Conservation (phyloP, 208 protist species). For the Trypanosoma caninum region DNA sequence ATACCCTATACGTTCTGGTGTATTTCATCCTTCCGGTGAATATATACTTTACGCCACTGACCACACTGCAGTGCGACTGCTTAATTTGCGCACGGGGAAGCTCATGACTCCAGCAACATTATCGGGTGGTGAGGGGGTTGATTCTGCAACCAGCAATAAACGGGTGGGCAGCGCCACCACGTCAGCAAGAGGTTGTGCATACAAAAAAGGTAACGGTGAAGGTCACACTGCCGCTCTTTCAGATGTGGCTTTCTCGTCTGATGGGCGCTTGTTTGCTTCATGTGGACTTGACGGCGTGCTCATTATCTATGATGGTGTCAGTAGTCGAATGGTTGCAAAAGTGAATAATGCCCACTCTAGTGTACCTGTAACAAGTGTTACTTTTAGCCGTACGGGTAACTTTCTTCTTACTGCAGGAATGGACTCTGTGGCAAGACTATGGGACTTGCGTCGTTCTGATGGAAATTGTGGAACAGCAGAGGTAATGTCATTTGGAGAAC, state of each 20-base stretch:
- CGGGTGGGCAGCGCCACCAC: not conserved
- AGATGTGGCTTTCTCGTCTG: conserved; percentile 43
- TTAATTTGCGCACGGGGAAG: conserved; percentile 60
- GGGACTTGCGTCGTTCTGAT: conserved; percentile 60
- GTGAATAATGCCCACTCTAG: conserved; percentile 61
- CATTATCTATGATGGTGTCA: conserved; percentile 76
- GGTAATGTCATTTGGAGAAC: conserved; percentile 72
- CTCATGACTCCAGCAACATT: conserved; percentile 47
- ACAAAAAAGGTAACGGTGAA: conserved; percentile 20
- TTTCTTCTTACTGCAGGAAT: conserved; percentile 78
- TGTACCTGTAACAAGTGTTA: conserved; percentile 77
- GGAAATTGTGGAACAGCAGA: conserved; percentile 32
- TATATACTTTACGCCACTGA: conserved; percentile 78
- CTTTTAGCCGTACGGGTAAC: conserved; percentile 78
- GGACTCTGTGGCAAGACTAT: conserved; percentile 77
- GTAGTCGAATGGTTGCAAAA: conserved; percentile 52
- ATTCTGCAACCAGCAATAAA: conserved; percentile 13
- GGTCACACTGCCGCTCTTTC: conserved; percentile 70
- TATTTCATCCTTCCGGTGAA: conserved; percentile 80
- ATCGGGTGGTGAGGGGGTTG: not conserved
- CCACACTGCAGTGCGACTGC: conserved; percentile 59
- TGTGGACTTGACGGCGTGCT: conserved; percentile 69
- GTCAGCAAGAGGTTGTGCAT: not conserved
- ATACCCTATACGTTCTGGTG: conserved; percentile 59
- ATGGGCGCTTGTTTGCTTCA: conserved; percentile 63